Evolutionary conservation across 2,329 filamentous ascomycete species (phyloP), one percentile per base, ranked within the genome.

Genomic region (Penicillium vulpinum): DNA sequence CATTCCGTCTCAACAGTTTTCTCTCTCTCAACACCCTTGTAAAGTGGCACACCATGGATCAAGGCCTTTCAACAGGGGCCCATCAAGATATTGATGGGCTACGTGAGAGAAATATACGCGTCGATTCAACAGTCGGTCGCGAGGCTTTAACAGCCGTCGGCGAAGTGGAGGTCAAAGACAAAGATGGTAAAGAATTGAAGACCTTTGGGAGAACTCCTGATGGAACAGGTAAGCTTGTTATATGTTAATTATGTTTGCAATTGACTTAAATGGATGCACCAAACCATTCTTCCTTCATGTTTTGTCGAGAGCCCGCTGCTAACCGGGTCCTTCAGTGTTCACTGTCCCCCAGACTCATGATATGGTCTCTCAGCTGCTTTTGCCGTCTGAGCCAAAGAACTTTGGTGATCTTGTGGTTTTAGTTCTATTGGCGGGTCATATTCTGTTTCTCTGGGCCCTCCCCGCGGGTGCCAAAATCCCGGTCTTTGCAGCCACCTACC

Each of bases 281-380:
- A 3, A 22, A 40, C n/a, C 36, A n/a, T n/a, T n/a, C 48, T 51
- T 24, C 31, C 44, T n/a, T 35, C 4, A 36, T 9, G 11, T 49
- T 29, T 56, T 40, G 36, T 62, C 47, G 51, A 61, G 38, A 50
- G 50, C 43, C 31, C 52, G 51, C 54, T 45, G 62, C 51, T 64
- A 68, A 62, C 61, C 65, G 40, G 64, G 54, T 61, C 48, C 35
- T 48, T n/a, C 26, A 97, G 94, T 96, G 68, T 99, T 99, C 73
- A 89, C 91, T 57, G 94, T 99, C 53, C 94, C 94, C 46, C 88
- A 91, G 61, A 99, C 94, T 55, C 92, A 97, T 81, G 94, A 99
- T 78, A 97, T 99, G 94, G 93, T 99, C 67, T 96, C 93, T 50
- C 94, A 97, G 78, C 84, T 99, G 54, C 86, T 99, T 67, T 94